These are phyloP conservation scores for Zygnema circumcarinatum DNA, from an alignment of 139 green algal genomes.

Conservation along the genomic window DNA sequence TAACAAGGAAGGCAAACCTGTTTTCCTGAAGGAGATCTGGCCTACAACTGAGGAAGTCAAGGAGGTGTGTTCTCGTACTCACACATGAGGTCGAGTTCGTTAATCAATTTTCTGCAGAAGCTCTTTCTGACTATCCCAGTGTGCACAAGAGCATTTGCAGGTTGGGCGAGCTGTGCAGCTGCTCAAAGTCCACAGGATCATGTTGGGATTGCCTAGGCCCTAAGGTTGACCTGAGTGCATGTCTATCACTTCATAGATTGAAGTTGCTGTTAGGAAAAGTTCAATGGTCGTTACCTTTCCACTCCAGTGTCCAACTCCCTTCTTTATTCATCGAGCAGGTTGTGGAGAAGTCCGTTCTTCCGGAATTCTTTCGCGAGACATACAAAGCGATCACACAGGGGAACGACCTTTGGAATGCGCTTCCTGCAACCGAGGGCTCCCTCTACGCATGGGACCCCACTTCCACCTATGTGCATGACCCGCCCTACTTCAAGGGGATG, in stretches of 20 bases:
- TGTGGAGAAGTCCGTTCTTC: slow-evolving; percentile 56
- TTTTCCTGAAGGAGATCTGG: slow-evolving; percentile 64
- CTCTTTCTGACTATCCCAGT: too few species aligned
- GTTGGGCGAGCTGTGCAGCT: too few species aligned
- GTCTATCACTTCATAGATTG: too few species aligned
- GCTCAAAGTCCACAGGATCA: too few species aligned
- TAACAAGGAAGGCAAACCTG: slow-evolving; percentile 46
- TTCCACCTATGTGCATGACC: slow-evolving; percentile 63
- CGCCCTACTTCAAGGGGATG: slow-evolving; percentile 64
- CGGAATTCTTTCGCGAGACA: slow-evolving; percentile 57
- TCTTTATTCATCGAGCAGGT: slow-evolving; percentile 47
- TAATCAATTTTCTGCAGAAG: too few species aligned
- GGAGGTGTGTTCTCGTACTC: slow-evolving; percentile 32
- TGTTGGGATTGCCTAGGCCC: too few species aligned
- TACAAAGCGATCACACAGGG: slow-evolving; percentile 60
- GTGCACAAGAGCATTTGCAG: too few species aligned
- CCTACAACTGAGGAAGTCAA: slow-evolving; percentile 50
- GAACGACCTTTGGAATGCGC: slow-evolving; percentile 58
- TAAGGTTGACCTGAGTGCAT: too few species aligned
- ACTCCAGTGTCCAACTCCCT: too few species aligned
- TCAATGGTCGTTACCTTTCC: too few species aligned
- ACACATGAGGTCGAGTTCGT: too few species aligned
- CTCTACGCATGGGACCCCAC: slow-evolving; percentile 58
- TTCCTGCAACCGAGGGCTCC: slow-evolving; percentile 37
- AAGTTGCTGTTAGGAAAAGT: too few species aligned